A percentile compares a stretch with the other conserved stretches of the same genome.
phyloP scores from a whole-genome alignment of 306 rosid genomes.

The Macrotyloma uniflorum region DNA sequence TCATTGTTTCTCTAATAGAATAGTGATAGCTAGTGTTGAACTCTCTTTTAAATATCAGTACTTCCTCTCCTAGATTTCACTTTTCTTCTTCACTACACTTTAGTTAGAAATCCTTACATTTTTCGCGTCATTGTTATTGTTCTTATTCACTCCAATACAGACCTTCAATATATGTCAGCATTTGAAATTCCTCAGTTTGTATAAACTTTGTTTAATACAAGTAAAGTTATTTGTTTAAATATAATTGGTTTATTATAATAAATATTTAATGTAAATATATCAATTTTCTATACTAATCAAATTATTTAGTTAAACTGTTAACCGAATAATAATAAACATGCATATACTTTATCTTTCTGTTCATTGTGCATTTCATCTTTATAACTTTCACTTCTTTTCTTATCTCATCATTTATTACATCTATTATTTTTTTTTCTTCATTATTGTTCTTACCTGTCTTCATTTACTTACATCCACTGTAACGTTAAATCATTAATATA shows the following conservation, averaged over 20 bases:
- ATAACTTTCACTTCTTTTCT: background rate
- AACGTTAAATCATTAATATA: background rate
- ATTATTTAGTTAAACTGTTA: background rate
- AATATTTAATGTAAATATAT: background rate
- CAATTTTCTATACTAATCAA: background rate
- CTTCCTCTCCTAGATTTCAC: background rate
- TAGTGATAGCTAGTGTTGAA: background rate
- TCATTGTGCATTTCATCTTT: background rate
- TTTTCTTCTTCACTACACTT: background rate
- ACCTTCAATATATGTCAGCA: background rate
- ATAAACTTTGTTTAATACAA: background rate
- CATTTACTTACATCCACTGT: background rate
- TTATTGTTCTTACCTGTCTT: background rate
- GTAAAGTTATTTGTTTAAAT: background rate
- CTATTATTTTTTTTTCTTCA: background rate
- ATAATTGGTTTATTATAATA: background rate
- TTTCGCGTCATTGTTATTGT: background rate
- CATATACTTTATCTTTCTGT: background rate
- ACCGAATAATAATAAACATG: background rate
- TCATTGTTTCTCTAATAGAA: background rate
- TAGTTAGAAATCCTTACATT: background rate
- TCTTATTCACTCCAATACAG: background rate
- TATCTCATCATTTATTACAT: background rate
- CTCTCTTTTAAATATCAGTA: background rate
- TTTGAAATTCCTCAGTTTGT: background rate